Conservation (phyloP, 805 yeast species). For the Scheffersomyces ergatensis region DNA sequence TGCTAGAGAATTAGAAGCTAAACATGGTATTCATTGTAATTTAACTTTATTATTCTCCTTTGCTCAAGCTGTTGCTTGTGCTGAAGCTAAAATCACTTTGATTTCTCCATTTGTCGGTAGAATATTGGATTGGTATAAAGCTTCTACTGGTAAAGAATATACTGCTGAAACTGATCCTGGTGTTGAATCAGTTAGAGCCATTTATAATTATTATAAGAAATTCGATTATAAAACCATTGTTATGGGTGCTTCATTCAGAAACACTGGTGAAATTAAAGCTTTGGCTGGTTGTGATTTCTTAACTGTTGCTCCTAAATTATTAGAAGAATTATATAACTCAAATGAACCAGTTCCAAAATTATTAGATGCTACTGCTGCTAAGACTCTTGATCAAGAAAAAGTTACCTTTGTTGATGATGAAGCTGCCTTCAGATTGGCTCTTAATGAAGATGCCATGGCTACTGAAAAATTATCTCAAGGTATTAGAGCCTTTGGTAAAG, state of each 20-base stretch:
- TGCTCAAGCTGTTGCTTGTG: conserved; percentile 98
- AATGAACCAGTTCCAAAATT: conserved; percentile 75
- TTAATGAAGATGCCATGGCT: conserved; percentile 98
- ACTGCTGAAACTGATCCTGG: conserved; percentile 88
- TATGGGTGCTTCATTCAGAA: conserved; percentile 99
- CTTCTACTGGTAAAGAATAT: conserved; percentile 85
- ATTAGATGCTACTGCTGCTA: conserved; percentile 69
- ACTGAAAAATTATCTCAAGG: conserved; percentile 97
- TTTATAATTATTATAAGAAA: conserved; percentile 98
- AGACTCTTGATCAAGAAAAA: conserved; percentile 54
- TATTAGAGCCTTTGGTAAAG: conserved; percentile 95
- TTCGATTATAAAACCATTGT: conserved; percentile 94
- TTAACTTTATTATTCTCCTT: conserved; percentile 93
- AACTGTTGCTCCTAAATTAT: conserved; percentile 90
- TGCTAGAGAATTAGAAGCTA: conserved; percentile 88
- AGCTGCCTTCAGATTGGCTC: conserved; percentile 80
- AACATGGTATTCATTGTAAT: conserved; percentile 91
- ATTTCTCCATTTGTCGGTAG: conserved; percentile 99
- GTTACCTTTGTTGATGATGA: conserved; percentile 83
- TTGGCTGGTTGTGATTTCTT: conserved; percentile 96
- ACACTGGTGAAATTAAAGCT: conserved; percentile 90
- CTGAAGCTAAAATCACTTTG: conserved; percentile 94
- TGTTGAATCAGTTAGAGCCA: conserved; percentile 82
- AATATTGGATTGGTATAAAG: conserved; percentile 98
- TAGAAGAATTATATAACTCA: conserved; percentile 84